phyloP scores from a whole-genome alignment of 2,329 filamentous ascomycete genomes.

The Botryotinia narcissicola region DNA sequence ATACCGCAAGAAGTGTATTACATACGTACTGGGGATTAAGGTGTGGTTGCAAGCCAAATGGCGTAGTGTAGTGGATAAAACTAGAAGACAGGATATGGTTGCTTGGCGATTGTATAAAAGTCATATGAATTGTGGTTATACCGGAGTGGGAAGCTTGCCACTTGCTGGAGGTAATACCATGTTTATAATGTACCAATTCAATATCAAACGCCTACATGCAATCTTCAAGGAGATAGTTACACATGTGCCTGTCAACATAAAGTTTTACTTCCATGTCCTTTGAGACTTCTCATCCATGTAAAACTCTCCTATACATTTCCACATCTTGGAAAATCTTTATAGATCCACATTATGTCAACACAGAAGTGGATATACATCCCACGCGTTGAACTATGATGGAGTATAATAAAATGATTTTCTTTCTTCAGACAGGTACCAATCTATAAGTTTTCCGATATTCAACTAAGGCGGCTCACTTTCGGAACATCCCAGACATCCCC shows the following conservation, averaged over 20 bases:
- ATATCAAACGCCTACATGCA: not conserved
- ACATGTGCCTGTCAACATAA: not conserved
- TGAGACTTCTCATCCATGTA: not conserved
- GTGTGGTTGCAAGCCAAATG: not conserved
- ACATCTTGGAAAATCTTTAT: rapidly evolving
- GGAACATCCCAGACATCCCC: rapidly evolving
- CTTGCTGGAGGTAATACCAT: not conserved
- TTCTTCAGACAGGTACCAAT: not conserved
- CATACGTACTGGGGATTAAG: not conserved
- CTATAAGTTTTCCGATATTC: not conserved
- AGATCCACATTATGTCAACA: rapidly evolving
- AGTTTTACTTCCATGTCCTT: not conserved
- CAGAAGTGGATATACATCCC: not conserved
- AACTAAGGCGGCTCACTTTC: not conserved
- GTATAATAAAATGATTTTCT: not conserved
- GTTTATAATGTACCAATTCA: not conserved
- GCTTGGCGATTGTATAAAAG: not conserved
- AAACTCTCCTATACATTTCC: not conserved
- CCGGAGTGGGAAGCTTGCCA: not conserved
- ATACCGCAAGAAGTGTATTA: rapidly evolving
- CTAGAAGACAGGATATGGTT: not conserved
- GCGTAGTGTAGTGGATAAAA: not conserved
- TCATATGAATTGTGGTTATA: not conserved
- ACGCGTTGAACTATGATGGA: not conserved
- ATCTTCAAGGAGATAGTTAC: not conserved